Base-by-base conservation (phyloP, 495 filamentous ascomycete genomes). In the Aspergillus indologenus region DNA sequence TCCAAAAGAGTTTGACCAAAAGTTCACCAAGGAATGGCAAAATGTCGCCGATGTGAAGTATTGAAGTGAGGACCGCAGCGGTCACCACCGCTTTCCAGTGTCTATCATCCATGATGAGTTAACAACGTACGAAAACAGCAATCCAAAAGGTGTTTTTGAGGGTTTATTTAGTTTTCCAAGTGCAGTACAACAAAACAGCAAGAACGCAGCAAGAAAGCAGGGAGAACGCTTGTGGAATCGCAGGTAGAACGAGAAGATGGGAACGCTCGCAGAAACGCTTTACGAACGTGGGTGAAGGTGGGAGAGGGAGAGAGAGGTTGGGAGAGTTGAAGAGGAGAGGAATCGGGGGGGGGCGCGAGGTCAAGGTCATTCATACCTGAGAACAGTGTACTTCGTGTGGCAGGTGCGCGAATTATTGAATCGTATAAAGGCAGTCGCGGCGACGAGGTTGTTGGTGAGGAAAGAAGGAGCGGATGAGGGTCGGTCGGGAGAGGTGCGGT, bases 291-390 rank as follows among this genome's bases (percentile, higher is more conserved):
- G n/a, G n/a, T n/a, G n/a, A n/a, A n/a, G n/a, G 26, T 29, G 3
- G 26, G 26, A 29, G 9, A 4, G 26, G 26, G 26, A 55, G 29
- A 19, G 17, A 15, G 26, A 6, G 21, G 29, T 44, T 15, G 59
- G 34, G 44, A 58, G 45, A 46, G 17, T 31, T 31, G 60, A 51
- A 26, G 47, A 23, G 24, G 45, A 5, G 43, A 26, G 42, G 23
- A 43, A 26, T 50, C 19, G 31, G 34, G 44, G 53, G 49, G 17
- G 34, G 12, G 34, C 6, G 34, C 34, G 12, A 40, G 34, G 2
- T 40, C 7, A 11, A 14, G 34, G n/a, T n/a, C n/a, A n/a, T n/a
- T 26, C 60, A 56, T 62, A 62, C 60, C 60, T 62, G 34, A 11
- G 34, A 40, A 40, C 5, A 40, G 34, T 40, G 5, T 40, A 40